Conservation (phyloP, 108 stramenopile species). For the Parietichytrium sp. region DNA sequence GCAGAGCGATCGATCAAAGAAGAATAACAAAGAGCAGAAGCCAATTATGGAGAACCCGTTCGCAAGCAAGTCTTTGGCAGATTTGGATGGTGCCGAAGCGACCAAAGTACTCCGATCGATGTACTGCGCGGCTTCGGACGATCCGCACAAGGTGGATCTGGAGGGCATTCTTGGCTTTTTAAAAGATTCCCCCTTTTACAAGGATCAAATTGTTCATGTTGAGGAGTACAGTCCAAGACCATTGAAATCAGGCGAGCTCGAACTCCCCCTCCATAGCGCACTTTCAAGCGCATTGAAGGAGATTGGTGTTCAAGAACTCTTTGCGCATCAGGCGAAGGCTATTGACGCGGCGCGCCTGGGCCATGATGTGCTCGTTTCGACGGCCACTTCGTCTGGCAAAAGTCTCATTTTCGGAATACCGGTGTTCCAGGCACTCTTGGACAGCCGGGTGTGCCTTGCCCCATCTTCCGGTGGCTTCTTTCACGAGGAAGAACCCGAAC, state of each 20-base stretch:
- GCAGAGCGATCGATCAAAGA: background rate
- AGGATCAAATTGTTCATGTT: background rate
- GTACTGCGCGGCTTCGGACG: background rate
- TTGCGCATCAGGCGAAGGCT: constrained; percentile 76
- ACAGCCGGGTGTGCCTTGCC: constrained; percentile 40
- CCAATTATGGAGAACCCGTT: background rate
- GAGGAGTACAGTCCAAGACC: background rate
- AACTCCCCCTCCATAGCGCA: background rate
- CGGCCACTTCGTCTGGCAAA: constrained; percentile 84
- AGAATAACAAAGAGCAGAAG: background rate
- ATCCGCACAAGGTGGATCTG: background rate
- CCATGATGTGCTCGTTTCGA: constrained; percentile 73
- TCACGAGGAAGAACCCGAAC: too few species aligned
- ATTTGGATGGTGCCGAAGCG: background rate
- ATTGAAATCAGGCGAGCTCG: background rate
- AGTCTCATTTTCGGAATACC: constrained; percentile 77
- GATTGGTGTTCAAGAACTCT: constrained; percentile 51
- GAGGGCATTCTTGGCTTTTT: constrained; percentile 8
- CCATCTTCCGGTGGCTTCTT: constrained; percentile 32
- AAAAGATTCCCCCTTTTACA: constrained; percentile 21
- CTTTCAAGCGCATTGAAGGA: background rate
- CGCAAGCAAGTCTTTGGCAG: background rate
- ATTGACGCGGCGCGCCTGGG: constrained; percentile 67
- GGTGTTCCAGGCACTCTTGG: constrained; percentile 67
- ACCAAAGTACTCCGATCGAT: too few species aligned